These are phyloP conservation scores for Bathelium albidoporum DNA, from an alignment of 495 filamentous ascomycete species.

Conservation along the genomic window DNA sequence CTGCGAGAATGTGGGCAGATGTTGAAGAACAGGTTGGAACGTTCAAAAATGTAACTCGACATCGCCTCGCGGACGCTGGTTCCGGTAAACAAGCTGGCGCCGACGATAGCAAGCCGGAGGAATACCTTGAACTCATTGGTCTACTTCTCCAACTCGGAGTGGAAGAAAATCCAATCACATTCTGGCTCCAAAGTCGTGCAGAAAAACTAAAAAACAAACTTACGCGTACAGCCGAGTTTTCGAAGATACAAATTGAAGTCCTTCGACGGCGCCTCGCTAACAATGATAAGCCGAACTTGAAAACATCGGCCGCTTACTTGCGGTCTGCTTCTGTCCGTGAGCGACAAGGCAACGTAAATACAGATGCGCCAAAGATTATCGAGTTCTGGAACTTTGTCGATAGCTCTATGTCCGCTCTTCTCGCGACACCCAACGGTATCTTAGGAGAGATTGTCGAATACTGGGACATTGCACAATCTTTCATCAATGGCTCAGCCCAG, in stretches of 20 bases:
- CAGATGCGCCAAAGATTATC: conserved; percentile 67
- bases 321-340: conserved; percentile 49
- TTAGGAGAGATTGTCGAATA: conserved; percentile 85
- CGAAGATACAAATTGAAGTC: conserved; percentile 84
- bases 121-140: conserved; percentile 81
- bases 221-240: conserved; percentile 62
- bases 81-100: conserved; percentile 35
- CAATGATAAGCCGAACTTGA: conserved; percentile 56
- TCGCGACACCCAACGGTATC: conserved; percentile 65
- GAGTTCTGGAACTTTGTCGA: conserved; percentile 85
- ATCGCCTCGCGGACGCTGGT: conserved; percentile 39
- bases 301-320: conserved; percentile 61
- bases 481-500: conserved; percentile 80
- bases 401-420: conserved; percentile 52
- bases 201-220: conserved; percentile 83
- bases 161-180: conserved; percentile 90
- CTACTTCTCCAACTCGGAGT: conserved; percentile 85
- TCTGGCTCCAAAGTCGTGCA: conserved; percentile 82
- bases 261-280: conserved; percentile 68
- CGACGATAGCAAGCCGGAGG: conserved; percentile 50
- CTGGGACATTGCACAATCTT: conserved; percentile 84
- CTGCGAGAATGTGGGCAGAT: conserved; percentile 90
- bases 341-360: conserved; percentile 17
- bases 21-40: conserved; percentile 70
- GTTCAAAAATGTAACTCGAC: conserved; percentile 87